These are phyloP conservation scores for Colletotrichum sp. DNA, from an alignment of 2,329 filamentous ascomycete genomes.

Conservation along the genomic window DNA sequence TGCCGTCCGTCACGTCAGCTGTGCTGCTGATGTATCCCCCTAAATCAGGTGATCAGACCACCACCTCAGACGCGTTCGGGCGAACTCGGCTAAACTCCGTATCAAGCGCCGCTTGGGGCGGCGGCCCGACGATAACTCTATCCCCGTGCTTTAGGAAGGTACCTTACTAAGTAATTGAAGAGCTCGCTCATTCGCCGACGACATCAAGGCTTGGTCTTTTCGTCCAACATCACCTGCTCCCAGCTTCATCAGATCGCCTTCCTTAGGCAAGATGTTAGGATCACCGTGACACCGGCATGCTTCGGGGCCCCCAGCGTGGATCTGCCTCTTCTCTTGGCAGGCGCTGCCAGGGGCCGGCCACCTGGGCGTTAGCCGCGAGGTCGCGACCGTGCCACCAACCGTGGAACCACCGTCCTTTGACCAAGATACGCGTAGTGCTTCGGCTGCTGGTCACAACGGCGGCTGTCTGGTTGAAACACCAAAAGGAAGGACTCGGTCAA, in stretches of 20 bases:
- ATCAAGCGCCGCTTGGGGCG: background rate
- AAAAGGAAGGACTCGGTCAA: background rate
- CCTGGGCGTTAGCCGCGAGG: background rate
- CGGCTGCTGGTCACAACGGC: background rate
- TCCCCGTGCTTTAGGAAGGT: background rate
- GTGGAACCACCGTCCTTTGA: background rate
- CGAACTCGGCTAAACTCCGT: constrained; percentile 8
- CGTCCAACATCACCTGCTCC: background rate
- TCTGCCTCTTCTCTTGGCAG: background rate
- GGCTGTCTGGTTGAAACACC: background rate
- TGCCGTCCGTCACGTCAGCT: background rate
- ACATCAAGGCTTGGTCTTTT: background rate
- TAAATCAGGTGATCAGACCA: background rate
- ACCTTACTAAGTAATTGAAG: fast-evolving
- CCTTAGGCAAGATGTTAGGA: background rate
- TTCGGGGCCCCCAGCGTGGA: background rate
- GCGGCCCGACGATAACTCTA: background rate
- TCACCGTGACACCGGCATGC: background rate
- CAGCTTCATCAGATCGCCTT: background rate
- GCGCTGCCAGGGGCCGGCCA: background rate
- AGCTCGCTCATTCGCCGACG: background rate
- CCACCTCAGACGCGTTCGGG: background rate
- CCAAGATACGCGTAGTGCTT: background rate
- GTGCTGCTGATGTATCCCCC: background rate
- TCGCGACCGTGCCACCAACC: background rate